A percentile compares a stretch with the other conserved stretches of the same genome.
phyloP scores from a whole-genome alignment of 441 rosid species.

The Gossypium gossypioides region DNA sequence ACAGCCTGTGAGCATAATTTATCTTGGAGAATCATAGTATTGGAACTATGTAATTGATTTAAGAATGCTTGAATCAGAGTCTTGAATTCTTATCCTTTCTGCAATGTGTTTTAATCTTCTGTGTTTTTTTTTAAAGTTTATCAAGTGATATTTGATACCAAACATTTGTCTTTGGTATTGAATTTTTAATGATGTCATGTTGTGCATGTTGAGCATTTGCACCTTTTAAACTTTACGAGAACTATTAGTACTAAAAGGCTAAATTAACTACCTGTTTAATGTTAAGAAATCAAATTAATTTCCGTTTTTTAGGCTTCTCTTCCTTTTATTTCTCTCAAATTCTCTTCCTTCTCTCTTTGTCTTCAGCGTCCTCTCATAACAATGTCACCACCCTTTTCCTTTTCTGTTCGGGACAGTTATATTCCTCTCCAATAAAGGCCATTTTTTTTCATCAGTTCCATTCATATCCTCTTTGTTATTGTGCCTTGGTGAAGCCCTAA shows the following conservation, averaged over 20 bases:
- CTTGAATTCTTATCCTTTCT: not conserved
- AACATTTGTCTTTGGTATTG: not conserved
- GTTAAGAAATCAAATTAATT: not conserved
- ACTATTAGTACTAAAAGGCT: not conserved
- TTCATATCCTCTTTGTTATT: too few relatives aligned
- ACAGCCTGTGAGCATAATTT: not conserved
- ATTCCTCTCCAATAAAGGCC: too few relatives aligned
- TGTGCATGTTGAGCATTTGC: too few relatives aligned
- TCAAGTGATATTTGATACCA: not conserved
- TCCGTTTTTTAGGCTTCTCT: not conserved
- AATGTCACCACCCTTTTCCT: too few relatives aligned
- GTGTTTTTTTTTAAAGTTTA: not conserved
- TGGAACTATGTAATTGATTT: not conserved
- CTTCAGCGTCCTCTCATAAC: too few relatives aligned
- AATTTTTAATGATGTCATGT: not conserved
- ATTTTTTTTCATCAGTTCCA: too few relatives aligned
- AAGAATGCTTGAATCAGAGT: not conserved
- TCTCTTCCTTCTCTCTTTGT: too few relatives aligned
- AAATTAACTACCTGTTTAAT: not conserved
- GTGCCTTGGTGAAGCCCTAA: too few relatives aligned
- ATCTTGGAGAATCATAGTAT: not conserved
- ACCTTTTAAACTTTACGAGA: not conserved
- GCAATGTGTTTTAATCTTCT: not conserved
- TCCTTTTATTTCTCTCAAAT: too few relatives aligned
- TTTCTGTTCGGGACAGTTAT: too few relatives aligned